These are phyloP conservation scores for Hypoxylon lienhwacheense DNA, from an alignment of 495 filamentous ascomycete species.

Conservation along the genomic window DNA sequence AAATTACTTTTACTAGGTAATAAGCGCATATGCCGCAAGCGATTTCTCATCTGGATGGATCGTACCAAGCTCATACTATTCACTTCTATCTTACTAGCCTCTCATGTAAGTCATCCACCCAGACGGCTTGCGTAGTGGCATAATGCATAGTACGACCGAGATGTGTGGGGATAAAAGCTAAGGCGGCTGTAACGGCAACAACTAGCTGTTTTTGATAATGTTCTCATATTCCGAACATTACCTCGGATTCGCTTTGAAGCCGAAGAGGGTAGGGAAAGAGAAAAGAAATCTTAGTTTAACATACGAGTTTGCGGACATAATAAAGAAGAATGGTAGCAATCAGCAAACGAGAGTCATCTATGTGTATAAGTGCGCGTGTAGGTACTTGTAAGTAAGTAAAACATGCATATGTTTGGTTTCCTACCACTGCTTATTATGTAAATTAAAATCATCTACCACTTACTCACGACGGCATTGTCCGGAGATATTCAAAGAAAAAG, in stretches of 20 bases:
- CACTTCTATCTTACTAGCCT: conserved; percentile 32
- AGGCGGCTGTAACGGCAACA: conserved; percentile 19
- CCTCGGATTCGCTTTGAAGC: conserved; percentile 6
- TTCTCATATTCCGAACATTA: conserved; percentile 8
- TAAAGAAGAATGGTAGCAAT: too few species aligned
- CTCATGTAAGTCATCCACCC: conserved; percentile 37
- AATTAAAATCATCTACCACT: conserved; percentile 17
- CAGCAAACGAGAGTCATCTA: too few species aligned
- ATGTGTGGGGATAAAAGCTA: conserved; percentile 30
- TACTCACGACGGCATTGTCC: conserved; percentile 28
- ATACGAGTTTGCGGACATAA: too few species aligned
- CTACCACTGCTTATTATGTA: background rate
- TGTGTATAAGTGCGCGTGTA: too few species aligned
- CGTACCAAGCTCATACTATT: conserved; percentile 37
- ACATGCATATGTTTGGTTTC: conserved; percentile 14
- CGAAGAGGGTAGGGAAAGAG: background rate
- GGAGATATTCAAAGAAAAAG: conserved; percentile 10
- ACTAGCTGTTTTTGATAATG: conserved; percentile 7
- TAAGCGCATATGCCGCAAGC: conserved; percentile 31
- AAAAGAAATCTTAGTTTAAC: background rate
- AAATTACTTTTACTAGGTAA: conserved; percentile 14
- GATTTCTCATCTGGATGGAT: conserved; percentile 26
- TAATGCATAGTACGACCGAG: conserved; percentile 38
- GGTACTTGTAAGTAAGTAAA: background rate
- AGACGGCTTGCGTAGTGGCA: conserved; percentile 25